These are phyloP conservation scores for Linaria vulgaris DNA, from an alignment of 257 asterid species.

Conservation along the genomic window DNA sequence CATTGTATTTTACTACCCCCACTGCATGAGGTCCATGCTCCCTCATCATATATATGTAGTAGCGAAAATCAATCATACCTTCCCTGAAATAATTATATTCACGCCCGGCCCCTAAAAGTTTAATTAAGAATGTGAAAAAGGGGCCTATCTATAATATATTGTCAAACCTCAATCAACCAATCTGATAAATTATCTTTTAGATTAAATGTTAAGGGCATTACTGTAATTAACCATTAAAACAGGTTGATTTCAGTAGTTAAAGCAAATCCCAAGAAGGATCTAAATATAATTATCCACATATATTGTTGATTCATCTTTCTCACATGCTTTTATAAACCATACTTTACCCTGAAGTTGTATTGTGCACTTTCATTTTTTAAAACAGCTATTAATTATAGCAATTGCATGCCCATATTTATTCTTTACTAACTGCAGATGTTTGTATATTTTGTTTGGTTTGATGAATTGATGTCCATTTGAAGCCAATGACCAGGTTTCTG, in stretches of 20 bases:
- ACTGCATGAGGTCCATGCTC: neutral
- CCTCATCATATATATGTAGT: no score
- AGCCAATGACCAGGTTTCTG: slow-evolving; percentile 18
- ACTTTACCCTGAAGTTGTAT: neutral
- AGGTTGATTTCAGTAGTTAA: no score
- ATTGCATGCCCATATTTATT: slow-evolving; percentile 18
- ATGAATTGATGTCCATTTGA: slow-evolving; percentile 11
- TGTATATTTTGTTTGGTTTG: neutral
- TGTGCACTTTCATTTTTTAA: slow-evolving; percentile 2
- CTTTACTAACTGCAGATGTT: neutral
- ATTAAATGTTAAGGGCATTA: neutral
- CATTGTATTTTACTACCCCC: neutral
- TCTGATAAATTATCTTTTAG: neutral
- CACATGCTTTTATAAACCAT: neutral
- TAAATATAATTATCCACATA: neutral
- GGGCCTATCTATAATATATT: no score
- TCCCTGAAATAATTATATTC: neutral
- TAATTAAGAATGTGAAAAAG: no score
- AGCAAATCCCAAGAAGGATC: no score
- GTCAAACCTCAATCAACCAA: no score
- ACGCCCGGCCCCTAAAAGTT: no score
- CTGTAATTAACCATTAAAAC: no score
- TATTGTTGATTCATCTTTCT: neutral
- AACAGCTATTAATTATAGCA: neutral
- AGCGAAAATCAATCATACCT: no score